Percentiles rank a stretch among this genome's conserved stretches.
phyloP scores from a whole-genome alignment of 768 basidiomycete species.

The Lactarius tabidus region DNA sequence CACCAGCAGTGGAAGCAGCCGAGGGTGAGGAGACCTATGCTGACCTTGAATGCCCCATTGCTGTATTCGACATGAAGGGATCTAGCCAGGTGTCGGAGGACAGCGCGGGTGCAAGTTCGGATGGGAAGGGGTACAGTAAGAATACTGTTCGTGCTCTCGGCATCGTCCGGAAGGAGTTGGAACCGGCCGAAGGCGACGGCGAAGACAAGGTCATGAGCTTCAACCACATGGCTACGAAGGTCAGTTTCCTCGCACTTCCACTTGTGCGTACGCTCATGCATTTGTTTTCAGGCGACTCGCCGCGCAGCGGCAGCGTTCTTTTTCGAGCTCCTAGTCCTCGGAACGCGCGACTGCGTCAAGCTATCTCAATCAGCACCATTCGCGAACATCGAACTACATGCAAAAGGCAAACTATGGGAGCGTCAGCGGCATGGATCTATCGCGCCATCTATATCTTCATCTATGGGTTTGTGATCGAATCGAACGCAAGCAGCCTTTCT shows the following conservation, averaged over 20 bases:
- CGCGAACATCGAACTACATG: constrained; percentile 79
- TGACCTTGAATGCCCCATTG: constrained; percentile 70
- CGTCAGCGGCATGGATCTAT: constrained; percentile 47
- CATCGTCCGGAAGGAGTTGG: constrained; percentile 69
- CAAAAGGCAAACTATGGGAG: constrained; percentile 85
- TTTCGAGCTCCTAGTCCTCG: constrained; percentile 93
- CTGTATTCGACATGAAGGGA: constrained; percentile 69
- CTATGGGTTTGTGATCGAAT: constrained; percentile 37
- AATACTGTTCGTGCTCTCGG: constrained; percentile 84
- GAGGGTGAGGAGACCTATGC: constrained; percentile 66
- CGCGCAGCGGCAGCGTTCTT: constrained; percentile 95
- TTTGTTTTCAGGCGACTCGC: constrained; percentile 62
- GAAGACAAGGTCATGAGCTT: constrained; percentile 69
- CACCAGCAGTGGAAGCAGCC: constrained; percentile 57
- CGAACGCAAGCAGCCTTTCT: background rate
- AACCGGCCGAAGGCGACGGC: constrained; percentile 45
- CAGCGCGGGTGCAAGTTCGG: constrained; percentile 41
- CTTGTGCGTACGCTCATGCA: background rate
- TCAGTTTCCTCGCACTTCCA: constrained; percentile 28
- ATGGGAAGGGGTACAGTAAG: constrained; percentile 77
- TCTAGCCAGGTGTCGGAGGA: constrained; percentile 42
- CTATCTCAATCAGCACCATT: constrained; percentile 71
- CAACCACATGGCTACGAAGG: constrained; percentile 73
- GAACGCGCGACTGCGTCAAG: constrained; percentile 87
- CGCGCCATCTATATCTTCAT: constrained; percentile 45